Base-by-base conservation (phyloP, 345 rosid genomes). In the Capsella bursapastoris region DNA sequence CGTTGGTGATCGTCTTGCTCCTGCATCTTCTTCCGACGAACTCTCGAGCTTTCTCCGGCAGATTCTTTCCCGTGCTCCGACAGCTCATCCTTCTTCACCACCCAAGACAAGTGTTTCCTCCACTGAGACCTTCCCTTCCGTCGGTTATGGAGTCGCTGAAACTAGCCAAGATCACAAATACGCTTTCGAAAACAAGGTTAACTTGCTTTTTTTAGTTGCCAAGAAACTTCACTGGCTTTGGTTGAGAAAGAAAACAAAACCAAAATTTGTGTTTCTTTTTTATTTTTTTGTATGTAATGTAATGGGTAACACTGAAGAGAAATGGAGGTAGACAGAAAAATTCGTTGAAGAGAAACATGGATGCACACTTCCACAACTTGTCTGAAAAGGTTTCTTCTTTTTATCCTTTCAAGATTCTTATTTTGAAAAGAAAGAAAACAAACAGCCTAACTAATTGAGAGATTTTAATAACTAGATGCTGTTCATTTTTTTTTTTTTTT, bases 281-380 rank as follows among this genome's bases (percentile, higher is more conserved):
- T 57, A 8, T 18, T 37, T 37, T 38, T 38, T 8, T 3, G 43
- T 9, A 9, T 37, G 58, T 34, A 6, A 34, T 32, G 7, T 34
- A 6, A 57, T 66, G 73, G 73, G 60, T 27, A 10, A 66, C 27
- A 44, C 55, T 35, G 25, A 60, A 75, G 79, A 76, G 74, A 32
- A 78, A 75, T 52, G 51, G 75, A 40, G 78, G 13, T 16, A 82
- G 59, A 63, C 75, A 84, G 4, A 80, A 79, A 73, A 70, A 66
- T 60, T 84, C 91, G 15, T 84, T 86, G 25, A 90, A 88, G 83
- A 71, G 93, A 51, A 86, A 81, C 84, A 84, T 87, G 68, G 92
- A 87, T 47, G 87, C 96, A 15, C 90, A 90, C 58, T 84, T 88
- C 32, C 93, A 90, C 82, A 90, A 88, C 70, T 64, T 88, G 80